Base-by-base conservation (phyloP, 768 basidiomycete species). In the Hygrocybe punicea region DNA sequence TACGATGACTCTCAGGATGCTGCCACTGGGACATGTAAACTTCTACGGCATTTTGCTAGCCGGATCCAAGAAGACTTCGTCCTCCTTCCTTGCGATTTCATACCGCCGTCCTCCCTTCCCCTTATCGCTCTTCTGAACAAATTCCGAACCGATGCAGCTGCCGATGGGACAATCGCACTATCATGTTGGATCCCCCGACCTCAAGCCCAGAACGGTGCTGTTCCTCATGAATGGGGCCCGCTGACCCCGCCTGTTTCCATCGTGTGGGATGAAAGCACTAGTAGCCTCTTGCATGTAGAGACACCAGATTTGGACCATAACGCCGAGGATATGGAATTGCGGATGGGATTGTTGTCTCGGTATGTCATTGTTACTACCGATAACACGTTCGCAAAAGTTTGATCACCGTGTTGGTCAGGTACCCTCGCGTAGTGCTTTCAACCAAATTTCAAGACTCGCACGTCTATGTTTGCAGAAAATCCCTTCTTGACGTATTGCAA, bases 61-160 rank as follows among this genome's bases (percentile, higher is more conserved):
- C 84, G 85, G 48, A 93, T 95, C 60, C 78, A 81, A 60, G 84
- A 84, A 58, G 95, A 97, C 70, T 95, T 97, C 69, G 82, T 97
- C 39, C 71, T 98, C 21, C 80, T 98, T 2, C 89, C 95, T 6
- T 97, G 93, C 66, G 95, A 98, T 69, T 91, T 97, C 50, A 80
- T 93, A 19, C 86, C 93, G 8, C 87, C 93, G 0, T 75, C 85
- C 0, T 73, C 82, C 0, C 78, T 97, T n/a, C 76, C 86, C 5
- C 79, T 98, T 6, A 79, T 80, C 29, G 73, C 72, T 0, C 72
- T 97, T 1, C 75, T 97, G 44, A 85, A 98, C 71, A 88, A 85
- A 65, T 95, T 94, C 69, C 84, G 95, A 33, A 79, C 82, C 10
- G 87, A 93, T 60, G 73, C 82, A 0, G 76, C 84, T 51, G 79